Conservation (phyloP, 805 yeast genomes). For the Myxozyma lipomycoides region DNA sequence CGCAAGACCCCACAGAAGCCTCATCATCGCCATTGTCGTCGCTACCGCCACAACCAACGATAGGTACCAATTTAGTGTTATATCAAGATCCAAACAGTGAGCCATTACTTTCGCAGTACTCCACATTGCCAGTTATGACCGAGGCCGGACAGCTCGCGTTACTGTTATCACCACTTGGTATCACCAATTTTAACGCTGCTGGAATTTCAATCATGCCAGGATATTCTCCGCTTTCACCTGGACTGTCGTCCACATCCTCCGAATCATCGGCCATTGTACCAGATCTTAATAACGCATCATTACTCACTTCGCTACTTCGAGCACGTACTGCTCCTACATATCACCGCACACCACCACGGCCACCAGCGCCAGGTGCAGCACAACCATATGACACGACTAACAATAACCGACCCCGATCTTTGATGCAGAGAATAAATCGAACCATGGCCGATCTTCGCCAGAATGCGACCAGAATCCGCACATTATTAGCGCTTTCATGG, state of each 20-base stretch:
- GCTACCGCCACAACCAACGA: slow-evolving; percentile 1
- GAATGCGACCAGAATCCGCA: slow-evolving; percentile 12
- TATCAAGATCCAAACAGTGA: slow-evolving; percentile 23
- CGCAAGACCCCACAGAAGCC: neutral
- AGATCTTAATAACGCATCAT: slow-evolving; percentile 10
- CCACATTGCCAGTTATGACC: slow-evolving; percentile 19
- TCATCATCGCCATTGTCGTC: neutral
- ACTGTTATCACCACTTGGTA: slow-evolving; percentile 22
- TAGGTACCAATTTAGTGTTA: slow-evolving; percentile 22
- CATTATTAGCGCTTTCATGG: slow-evolving; percentile 17
- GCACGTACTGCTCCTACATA: neutral
- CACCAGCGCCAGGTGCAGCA: neutral
- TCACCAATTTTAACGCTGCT: slow-evolving; percentile 16
- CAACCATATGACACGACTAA: neutral
- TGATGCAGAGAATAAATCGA: slow-evolving; percentile 3
- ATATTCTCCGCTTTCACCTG: slow-evolving; percentile 7
- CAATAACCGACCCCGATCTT: neutral
- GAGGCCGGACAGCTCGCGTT: slow-evolving; percentile 23
- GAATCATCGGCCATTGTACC: neutral
- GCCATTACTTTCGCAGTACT: slow-evolving; percentile 15
- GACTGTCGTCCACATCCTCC: slow-evolving; percentile 2
- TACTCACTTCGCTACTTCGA: slow-evolving; percentile 12
- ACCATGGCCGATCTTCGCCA: slow-evolving; percentile 6
- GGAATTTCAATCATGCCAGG: slow-evolving; percentile 15
- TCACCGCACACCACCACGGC: neutral